Conservation (phyloP, 2,329 filamentous ascomycete species). For the Exophiala sp. region DNA sequence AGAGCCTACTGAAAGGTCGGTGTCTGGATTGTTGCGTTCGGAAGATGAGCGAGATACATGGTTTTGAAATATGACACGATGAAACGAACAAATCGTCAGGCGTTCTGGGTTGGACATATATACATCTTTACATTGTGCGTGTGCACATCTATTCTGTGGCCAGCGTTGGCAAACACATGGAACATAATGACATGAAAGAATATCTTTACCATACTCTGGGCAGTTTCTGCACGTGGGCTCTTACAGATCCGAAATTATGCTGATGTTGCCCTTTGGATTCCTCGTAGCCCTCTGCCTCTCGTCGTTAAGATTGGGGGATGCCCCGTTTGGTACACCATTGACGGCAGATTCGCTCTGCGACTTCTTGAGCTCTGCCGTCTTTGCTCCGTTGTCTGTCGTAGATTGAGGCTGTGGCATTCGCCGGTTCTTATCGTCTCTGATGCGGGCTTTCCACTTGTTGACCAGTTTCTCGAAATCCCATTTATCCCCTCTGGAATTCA, state of each 20-base stretch:
- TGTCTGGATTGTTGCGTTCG: slow-evolving; percentile 14
- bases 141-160: no score
- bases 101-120: background rate
- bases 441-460: slow-evolving; percentile 45
- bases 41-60: slow-evolving; percentile 22
- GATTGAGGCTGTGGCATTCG: slow-evolving; percentile 9
- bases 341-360: slow-evolving; percentile 16
- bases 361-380: slow-evolving; percentile 14
- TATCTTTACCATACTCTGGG: no score
- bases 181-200: background rate
- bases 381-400: slow-evolving; percentile 1
- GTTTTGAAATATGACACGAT: slow-evolving; percentile 21
- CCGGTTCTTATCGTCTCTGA: slow-evolving; percentile 31
- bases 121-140: background rate
- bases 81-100: slow-evolving; percentile 1
- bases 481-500: slow-evolving; percentile 28
- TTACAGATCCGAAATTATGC: slow-evolving; percentile 22
- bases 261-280: slow-evolving; percentile 22
- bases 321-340: slow-evolving; percentile 13
- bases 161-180: background rate
- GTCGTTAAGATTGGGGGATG: slow-evolving; percentile 11
- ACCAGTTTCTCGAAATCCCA: slow-evolving; percentile 47
- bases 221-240: no score
- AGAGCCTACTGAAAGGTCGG: slow-evolving; percentile 6
- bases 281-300: slow-evolving; percentile 14